Conservation (phyloP, 2,329 filamentous ascomycete species). For the Beauveria medogensis region DNA sequence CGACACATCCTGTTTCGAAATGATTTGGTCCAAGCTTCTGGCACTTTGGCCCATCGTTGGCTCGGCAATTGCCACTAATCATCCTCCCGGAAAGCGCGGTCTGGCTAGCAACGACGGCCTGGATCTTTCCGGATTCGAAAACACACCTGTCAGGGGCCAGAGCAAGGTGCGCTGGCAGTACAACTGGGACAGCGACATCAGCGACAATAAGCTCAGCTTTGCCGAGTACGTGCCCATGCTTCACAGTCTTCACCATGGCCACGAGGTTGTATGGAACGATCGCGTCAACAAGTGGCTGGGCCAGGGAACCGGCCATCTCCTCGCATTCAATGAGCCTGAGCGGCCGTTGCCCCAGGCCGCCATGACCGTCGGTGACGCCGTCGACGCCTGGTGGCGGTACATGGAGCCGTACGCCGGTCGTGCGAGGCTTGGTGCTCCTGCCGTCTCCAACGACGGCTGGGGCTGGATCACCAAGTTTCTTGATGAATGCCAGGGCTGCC, state of each 20-base stretch:
- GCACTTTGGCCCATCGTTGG: not conserved
- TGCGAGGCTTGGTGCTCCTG: constrained; percentile 36
- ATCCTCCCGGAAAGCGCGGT: constrained; percentile 14
- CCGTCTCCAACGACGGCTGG: constrained; percentile 39
- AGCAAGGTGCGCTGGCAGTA: constrained; percentile 19
- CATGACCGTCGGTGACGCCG: constrained; percentile 26
- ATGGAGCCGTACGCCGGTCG: constrained; percentile 36
- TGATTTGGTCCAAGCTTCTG: not conserved
- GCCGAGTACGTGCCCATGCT: constrained; percentile 20
- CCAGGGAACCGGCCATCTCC: constrained; percentile 15
- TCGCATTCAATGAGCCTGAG: constrained; percentile 21
- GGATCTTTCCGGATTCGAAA: constrained; percentile 15
- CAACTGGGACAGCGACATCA: constrained; percentile 19
- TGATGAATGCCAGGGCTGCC: constrained; percentile 30
- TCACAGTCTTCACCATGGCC: not conserved
- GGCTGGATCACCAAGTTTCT: constrained; percentile 37
- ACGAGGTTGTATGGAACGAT: constrained; percentile 13
- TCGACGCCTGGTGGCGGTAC: constrained; percentile 29
- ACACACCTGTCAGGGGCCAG: not conserved
- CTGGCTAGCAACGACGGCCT: constrained; percentile 17
- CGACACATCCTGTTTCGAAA: not conserved
- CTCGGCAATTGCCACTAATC: not conserved
- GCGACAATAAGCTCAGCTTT: constrained; percentile 14
- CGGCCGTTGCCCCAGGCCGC: constrained; percentile 13
- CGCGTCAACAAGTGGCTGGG: constrained; percentile 14